phyloP scores from a whole-genome alignment of 805 yeast species.

The Clavispora santaluciae region DNA sequence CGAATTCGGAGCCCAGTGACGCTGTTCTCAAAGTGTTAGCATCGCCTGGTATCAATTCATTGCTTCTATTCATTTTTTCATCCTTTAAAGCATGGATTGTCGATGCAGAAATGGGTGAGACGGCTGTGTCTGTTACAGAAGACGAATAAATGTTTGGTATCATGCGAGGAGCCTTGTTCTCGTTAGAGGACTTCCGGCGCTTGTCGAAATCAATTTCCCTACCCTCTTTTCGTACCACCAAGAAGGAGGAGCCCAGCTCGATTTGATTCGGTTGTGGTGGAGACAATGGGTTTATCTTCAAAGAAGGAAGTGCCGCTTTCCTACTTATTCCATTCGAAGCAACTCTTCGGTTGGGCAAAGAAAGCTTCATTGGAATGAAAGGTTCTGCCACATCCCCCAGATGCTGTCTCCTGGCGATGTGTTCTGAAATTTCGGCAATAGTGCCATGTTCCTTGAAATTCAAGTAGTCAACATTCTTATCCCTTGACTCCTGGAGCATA shows the following conservation, averaged over 20 bases:
- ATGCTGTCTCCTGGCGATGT: background rate
- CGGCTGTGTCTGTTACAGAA: constrained; percentile 13
- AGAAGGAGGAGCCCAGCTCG: constrained; percentile 31
- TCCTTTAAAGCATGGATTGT: constrained; percentile 28
- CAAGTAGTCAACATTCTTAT: constrained; percentile 46
- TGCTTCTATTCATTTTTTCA: constrained; percentile 1
- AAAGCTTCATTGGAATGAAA: constrained; percentile 7
- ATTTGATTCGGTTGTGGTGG: background rate
- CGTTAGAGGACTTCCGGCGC: constrained; percentile 71
- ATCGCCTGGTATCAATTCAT: background rate
- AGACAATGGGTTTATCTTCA: background rate
- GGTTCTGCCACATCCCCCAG: background rate
- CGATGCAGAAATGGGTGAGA: constrained; percentile 34
- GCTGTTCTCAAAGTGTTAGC: background rate
- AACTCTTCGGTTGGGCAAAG: constrained; percentile 13
- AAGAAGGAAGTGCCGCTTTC: constrained; percentile 2
- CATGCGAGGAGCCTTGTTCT: constrained; percentile 36
- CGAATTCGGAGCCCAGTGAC: constrained; percentile 10
- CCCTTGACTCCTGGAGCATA: constrained; percentile 42
- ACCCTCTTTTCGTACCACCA: constrained; percentile 61
- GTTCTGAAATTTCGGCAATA: background rate
- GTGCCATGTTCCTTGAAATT: constrained; percentile 44
- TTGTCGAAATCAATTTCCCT: constrained; percentile 79
- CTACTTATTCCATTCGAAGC: constrained; percentile 1
- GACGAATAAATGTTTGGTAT: constrained; percentile 18